Evolutionary conservation across 192 early-diverging fungal species (phyloP).

Genomic region (Lobulomyces angularis): DNA sequence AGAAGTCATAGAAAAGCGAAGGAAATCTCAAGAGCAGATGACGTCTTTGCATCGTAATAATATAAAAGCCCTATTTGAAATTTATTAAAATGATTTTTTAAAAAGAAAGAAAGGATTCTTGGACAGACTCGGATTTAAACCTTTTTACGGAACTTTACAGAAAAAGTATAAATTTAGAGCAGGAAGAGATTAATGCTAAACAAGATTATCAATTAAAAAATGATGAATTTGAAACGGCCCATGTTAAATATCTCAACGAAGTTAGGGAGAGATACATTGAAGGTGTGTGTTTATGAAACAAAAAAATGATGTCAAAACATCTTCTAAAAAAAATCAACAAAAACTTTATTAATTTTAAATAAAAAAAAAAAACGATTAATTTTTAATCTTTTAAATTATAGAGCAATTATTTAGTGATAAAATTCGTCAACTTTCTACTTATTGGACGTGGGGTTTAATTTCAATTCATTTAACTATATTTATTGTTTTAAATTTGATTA

Average conservation of each 20-base stretch:
- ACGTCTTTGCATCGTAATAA: constrained; percentile 24
- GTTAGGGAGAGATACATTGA: constrained; percentile 41
- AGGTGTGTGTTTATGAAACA: too few relatives aligned
- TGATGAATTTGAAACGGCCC: constrained; percentile 21
- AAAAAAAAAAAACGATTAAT: too few relatives aligned
- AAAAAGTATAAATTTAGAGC: constrained; percentile 25
- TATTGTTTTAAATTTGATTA: constrained; percentile 19
- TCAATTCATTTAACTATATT: constrained; percentile 28
- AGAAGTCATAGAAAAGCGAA: constrained; percentile 28
- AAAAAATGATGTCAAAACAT: too few relatives aligned
- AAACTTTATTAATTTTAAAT: too few relatives aligned
- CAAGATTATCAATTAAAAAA: constrained; percentile 15
- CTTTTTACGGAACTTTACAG: constrained; percentile 29
- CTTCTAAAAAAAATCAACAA: too few relatives aligned
- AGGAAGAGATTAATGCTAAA: constrained; percentile 20
- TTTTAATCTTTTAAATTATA: too few relatives aligned
- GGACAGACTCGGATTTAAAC: constrained; percentile 19
- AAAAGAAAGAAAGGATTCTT: not conserved
- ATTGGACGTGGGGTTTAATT: constrained; percentile 38
- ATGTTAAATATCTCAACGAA: constrained; percentile 26
- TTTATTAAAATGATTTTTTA: too few relatives aligned
- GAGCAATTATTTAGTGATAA: constrained; percentile 43
- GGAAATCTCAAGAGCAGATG: constrained; percentile 27
- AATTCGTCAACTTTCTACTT: constrained; percentile 25
- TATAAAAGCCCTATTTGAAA: too few relatives aligned